Evolutionary conservation across 768 basidiomycete genomes (phyloP), one percentile per base, ranked within the genome.

Genomic region (Collybiopsis luxurians): DNA sequence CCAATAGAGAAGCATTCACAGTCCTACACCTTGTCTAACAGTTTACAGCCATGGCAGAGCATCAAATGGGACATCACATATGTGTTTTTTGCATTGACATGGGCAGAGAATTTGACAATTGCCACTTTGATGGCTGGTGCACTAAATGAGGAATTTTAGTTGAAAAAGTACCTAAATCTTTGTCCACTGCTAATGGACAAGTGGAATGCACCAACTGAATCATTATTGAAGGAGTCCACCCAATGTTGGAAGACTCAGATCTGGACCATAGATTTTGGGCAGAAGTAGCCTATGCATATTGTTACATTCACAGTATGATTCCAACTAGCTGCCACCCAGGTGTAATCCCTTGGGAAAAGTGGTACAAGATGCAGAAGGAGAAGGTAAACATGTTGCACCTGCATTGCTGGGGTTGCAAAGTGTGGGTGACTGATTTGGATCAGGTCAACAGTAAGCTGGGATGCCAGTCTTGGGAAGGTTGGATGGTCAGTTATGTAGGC

Each of bases 401-500:
- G 15, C 44, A 56, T 24, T 38, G 2, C 6, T 61, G 60, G 60
- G 60, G 60, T 12, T 44, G 57, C 17, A 4, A 26, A 12, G 57
- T 52, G 39, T 58, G 52, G 56, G 60, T 58, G 5, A 61, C 55
- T 13, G 61, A 61, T 47, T 39, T 61, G 3, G 61, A 61, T 19
- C 5, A 46, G 2, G 4, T 19, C 1, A 39, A 45, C 3, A 58
- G 61, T 3, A 62, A 62, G 53, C 48, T 62, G 30, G 59, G 61
- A 0, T 6, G 49, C 28, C 61, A 60, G 36, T 26, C 55, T 4
- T 62, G 61, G 61, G 27, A 60, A 27, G 61, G 61, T n/a, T 1
- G 24, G 27, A 13, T 62, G 58, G 53, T 62, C 12, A 55, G 59
- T n/a, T 62, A 62, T 36, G 54, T 62, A 58, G 61, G 56, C 12